These are phyloP conservation scores for Termitomyces heimii DNA, from an alignment of 768 basidiomycete genomes.

Conservation along the genomic window DNA sequence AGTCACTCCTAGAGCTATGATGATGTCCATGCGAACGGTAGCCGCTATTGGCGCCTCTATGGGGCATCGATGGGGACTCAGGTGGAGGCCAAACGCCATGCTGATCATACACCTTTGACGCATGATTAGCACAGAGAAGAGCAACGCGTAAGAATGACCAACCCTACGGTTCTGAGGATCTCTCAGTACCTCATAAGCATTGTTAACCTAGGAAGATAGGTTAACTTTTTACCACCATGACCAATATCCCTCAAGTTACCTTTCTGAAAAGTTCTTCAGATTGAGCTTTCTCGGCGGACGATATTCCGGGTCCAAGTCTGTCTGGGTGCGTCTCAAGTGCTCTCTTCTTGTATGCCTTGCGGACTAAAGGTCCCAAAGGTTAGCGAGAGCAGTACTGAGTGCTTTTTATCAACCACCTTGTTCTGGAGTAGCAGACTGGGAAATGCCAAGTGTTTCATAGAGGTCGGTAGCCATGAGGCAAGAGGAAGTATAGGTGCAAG, in stretches of 20 bases:
- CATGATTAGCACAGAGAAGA: neutral
- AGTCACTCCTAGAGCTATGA: constrained; percentile 20
- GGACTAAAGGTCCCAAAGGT: constrained; percentile 36
- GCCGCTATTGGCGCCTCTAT: constrained; percentile 1
- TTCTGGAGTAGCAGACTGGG: constrained; percentile 50
- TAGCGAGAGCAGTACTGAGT: neutral
- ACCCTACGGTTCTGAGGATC: constrained; percentile 56
- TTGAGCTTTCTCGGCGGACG: constrained; percentile 47
- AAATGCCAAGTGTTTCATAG: constrained; percentile 58
- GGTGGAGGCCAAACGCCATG: constrained; percentile 75
- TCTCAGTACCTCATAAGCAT: constrained; percentile 71
- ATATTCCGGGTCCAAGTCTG: constrained; percentile 51
- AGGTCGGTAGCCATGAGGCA: constrained; percentile 47
- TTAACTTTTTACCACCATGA: neutral
- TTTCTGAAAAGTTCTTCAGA: constrained; percentile 54
- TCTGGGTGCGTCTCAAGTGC: constrained; percentile 77
- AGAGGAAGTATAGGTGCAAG: neutral
- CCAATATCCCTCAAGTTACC: constrained; percentile 15
- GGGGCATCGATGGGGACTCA: constrained; percentile 14
- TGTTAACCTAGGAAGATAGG: constrained; percentile 46
- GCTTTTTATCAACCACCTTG: constrained; percentile 47
- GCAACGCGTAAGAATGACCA: constrained; percentile 9
- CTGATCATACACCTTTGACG: constrained; percentile 56
- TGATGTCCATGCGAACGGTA: constrained; percentile 16
- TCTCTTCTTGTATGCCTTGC: constrained; percentile 71